phyloP scores from a whole-genome alignment of 2,329 filamentous ascomycete genomes.

The Knufia fluminis region DNA sequence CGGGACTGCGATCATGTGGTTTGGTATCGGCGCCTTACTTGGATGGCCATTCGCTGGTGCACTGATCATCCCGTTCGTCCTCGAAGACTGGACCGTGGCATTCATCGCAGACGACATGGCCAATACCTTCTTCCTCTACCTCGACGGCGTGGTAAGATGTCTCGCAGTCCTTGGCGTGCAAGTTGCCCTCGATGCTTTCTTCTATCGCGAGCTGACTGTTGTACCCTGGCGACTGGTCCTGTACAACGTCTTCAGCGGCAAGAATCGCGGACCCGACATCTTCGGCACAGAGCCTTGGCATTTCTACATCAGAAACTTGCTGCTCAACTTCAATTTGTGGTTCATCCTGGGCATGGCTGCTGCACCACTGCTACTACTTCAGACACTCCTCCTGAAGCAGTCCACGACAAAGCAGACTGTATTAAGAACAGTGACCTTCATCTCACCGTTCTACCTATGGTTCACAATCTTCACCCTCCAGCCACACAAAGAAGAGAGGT shows the following conservation, averaged over 20 bases:
- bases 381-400: slow-evolving; percentile 56
- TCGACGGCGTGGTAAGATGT: slow-evolving; percentile 59
- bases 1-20: slow-evolving; percentile 78
- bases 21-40: slow-evolving; percentile 72
- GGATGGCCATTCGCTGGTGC: slow-evolving; percentile 93
- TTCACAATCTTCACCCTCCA: slow-evolving; percentile 82
- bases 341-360: slow-evolving; percentile 68
- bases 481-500: slow-evolving; percentile 94
- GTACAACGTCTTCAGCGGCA: slow-evolving; percentile 85
- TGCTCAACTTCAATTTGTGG: slow-evolving; percentile 94
- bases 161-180: slow-evolving; percentile 60
- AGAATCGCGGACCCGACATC: slow-evolving; percentile 71
- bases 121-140: slow-evolving; percentile 51
- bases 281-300: slow-evolving; percentile 96
- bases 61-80: slow-evolving; percentile 67
- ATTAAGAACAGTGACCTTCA: slow-evolving; percentile 66
- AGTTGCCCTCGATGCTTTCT: slow-evolving; percentile 65
- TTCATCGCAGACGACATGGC: slow-evolving; percentile 45
- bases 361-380: slow-evolving; percentile 64
- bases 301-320: slow-evolving; percentile 85
- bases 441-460: slow-evolving; percentile 90
- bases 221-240: slow-evolving; percentile 88
- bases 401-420: slow-evolving; percentile 54
- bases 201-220: slow-evolving; percentile 68
- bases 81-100: slow-evolving; percentile 61